phyloP scores from a whole-genome alignment of 306 rosid genomes.

The Senna siamea region DNA sequence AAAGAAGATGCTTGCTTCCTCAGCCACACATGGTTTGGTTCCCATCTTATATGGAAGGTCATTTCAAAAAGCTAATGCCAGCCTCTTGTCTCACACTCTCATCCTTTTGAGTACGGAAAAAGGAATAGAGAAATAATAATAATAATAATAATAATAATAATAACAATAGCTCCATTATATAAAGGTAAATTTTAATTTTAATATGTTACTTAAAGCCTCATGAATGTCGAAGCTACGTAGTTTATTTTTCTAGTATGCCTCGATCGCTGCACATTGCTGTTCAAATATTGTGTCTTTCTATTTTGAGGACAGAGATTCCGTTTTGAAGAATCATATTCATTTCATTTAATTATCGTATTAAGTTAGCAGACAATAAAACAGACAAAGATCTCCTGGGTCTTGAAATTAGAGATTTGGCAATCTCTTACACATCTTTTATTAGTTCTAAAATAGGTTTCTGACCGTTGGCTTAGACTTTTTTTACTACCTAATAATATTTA shows the following conservation, averaged over 20 bases:
- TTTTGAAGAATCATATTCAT: background rate
- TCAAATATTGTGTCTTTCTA: background rate
- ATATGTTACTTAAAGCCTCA: background rate
- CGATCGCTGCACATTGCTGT: background rate
- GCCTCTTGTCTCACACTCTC: background rate
- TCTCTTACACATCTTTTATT: too few relatives aligned
- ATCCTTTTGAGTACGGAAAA: background rate
- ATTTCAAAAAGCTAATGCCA: background rate
- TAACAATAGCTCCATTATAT: too few relatives aligned
- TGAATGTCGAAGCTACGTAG: background rate
- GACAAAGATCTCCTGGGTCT: background rate
- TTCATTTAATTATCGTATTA: background rate
- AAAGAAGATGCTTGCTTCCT: conserved; percentile 10
- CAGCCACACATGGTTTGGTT: conserved; percentile 37
- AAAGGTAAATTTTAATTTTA: too few relatives aligned
- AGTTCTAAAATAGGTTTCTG: background rate
- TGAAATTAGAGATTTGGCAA: too few relatives aligned
- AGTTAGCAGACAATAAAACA: background rate
- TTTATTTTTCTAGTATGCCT: background rate
- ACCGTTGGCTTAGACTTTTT: background rate
- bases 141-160: too few relatives aligned
- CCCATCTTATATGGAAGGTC: conserved; percentile 7
- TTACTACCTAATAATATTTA: too few relatives aligned
- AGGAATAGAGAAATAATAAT: too few relatives aligned
- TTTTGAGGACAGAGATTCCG: background rate